Base-by-base conservation (phyloP, 2,329 filamentous ascomycete species). In the Phaeomoniella chlamydospora region DNA sequence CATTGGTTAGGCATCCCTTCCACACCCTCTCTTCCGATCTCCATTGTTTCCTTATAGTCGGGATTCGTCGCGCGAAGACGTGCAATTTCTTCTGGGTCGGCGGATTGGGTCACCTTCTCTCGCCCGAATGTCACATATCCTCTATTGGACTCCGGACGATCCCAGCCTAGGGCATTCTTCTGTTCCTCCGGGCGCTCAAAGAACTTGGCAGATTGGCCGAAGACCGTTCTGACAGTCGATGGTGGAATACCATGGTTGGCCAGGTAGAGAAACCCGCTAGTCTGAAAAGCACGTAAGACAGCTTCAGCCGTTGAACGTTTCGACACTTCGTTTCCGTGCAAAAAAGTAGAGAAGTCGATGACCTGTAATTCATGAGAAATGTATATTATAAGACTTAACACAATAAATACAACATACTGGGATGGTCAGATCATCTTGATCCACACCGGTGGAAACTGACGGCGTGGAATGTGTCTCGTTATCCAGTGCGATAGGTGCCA, bases 191-290 rank as follows among this genome's bases (percentile, higher is more conserved):
- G 63, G 37, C 80, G 72, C 11, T 59, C 56, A 57, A 90, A 90
- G 65, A 88, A 87, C 42, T 64, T 60, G 34, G 77, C 74, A 4
- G 80, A 86, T 38, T 68, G 66, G 42, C 63, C 53, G 53, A 90
- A 92, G 40, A 79, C 69, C 39, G 68, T 57, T 40, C 68, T 55
- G 10, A 85, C 61, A 6, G 68, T 67, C 5, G 69, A 59, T 3
- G 70, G 49, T 0, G 75, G 58, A 41, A 94, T 79, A 29, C 80
- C 72, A 45, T 88, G 77, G 56, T 88, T 82, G 47, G 77, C 77
- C 29, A 93, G 72, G 58, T 94, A 94, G 51, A 94, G 72, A 64
- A 94, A 94, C 39, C 87, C 87, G 2, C 86, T 81, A 2, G 72
- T 78, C 49, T 86, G 80, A 62, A 94, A 93, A 30, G 83, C 86